Evolutionary conservation across 2,329 filamentous ascomycete species (phyloP).

Genomic region (Cryphonectria naterciae): DNA sequence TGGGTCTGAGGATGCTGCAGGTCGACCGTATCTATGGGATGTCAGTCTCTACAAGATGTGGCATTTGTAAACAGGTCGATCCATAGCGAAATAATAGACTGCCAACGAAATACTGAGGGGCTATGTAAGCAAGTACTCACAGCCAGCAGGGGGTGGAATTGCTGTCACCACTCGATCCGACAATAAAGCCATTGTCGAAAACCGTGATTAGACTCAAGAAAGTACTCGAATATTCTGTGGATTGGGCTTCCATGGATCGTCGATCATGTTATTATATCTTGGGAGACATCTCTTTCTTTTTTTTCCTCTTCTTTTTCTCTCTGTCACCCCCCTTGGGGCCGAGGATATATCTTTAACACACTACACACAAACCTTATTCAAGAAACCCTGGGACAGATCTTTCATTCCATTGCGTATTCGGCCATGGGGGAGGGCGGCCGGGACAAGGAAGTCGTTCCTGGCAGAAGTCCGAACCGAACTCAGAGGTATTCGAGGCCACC

Average conservation of each 20-base stretch:
- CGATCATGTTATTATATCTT: slow-evolving; percentile 2
- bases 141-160: neutral
- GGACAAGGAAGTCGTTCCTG: neutral
- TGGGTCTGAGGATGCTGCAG: neutral
- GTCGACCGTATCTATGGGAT: neutral
- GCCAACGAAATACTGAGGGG: neutral
- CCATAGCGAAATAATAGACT: neutral
- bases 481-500: neutral
- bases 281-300: neutral
- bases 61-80: neutral
- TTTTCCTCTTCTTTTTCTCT: neutral
- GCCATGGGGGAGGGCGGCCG: neutral
- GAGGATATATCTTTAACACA: neutral
- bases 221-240: neutral
- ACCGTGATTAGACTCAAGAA: neutral
- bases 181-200: neutral
- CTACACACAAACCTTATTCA: neutral
- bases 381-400: neutral
- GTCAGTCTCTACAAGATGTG: neutral
- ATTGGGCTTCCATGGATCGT: neutral
- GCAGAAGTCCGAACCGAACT: neutral
- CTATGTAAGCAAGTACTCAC: neutral
- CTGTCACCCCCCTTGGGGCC: no score
- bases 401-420: neutral
- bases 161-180: neutral